Evolutionary conservation across 768 basidiomycete species (phyloP).

Genomic region (Podaxis carcinomalis): DNA sequence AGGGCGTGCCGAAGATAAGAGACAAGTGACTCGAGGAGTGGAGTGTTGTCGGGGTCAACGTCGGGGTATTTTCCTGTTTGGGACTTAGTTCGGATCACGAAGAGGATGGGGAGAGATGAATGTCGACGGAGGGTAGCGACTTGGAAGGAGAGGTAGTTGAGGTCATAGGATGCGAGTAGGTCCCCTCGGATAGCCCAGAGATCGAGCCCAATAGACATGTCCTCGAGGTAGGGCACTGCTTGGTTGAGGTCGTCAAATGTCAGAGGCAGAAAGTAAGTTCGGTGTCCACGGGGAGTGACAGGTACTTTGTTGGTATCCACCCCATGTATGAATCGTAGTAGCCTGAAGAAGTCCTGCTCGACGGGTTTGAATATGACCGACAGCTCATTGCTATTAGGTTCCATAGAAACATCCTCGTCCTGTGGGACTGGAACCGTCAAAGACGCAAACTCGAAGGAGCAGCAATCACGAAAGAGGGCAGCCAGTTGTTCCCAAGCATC

Average conservation of each 20-base stretch:
- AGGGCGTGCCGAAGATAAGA: slow-evolving; percentile 40
- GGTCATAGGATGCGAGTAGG: slow-evolving; percentile 43
- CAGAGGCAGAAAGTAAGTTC: slow-evolving; percentile 69
- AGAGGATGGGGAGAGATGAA: slow-evolving; percentile 67
- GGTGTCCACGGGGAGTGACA: slow-evolving; percentile 29
- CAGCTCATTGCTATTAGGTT: slow-evolving; percentile 17
- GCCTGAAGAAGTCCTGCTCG: slow-evolving; percentile 53
- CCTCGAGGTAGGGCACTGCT: slow-evolving; percentile 49
- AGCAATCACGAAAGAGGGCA: slow-evolving; percentile 62
- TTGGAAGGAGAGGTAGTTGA: slow-evolving; percentile 59
- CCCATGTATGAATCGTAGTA: slow-evolving; percentile 70
- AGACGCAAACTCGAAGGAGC: slow-evolving; percentile 67
- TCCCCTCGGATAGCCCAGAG: slow-evolving; percentile 76
- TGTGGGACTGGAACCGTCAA: slow-evolving; percentile 31
- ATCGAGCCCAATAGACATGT: slow-evolving; percentile 62
- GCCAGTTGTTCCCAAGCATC: slow-evolving; percentile 60
- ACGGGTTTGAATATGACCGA: slow-evolving; percentile 25
- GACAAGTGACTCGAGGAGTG: slow-evolving; percentile 54
- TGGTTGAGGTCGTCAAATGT: slow-evolving; percentile 68
- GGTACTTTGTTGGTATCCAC: slow-evolving; percentile 46
- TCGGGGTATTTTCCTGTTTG: slow-evolving; percentile 77
- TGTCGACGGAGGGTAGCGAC: slow-evolving; percentile 57
- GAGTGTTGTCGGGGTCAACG: slow-evolving; percentile 36
- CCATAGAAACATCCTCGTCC: slow-evolving; percentile 13
- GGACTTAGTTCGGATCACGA: slow-evolving; percentile 65